These are phyloP conservation scores for Sugiyamaella neomexicana DNA, from an alignment of 1,139 yeast genomes.

Conservation along the genomic window DNA sequence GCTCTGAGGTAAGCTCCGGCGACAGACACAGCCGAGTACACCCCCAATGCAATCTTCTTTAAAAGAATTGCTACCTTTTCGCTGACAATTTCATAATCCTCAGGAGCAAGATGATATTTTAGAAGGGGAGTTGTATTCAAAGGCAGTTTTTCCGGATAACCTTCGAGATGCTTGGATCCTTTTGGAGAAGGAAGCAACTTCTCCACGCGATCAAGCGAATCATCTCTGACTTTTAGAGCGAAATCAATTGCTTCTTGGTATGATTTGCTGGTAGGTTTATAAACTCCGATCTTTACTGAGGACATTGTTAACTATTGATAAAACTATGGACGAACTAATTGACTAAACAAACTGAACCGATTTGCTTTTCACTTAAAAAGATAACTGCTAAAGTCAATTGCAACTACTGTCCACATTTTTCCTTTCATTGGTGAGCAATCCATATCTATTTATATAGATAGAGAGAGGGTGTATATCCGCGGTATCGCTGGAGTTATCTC, in stretches of 20 bases:
- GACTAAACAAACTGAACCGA: no score
- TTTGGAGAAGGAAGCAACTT: conserved; percentile 32
- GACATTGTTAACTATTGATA: conserved; percentile 1
- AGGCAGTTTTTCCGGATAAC: conserved; percentile 34
- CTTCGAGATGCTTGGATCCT: conserved; percentile 30
- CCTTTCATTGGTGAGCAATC: not conserved
- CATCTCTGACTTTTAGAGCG: conserved; percentile 31
- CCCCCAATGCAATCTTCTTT: conserved; percentile 44
- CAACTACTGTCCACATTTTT: no score
- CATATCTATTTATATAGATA: no score
- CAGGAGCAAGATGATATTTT: conserved; percentile 28
- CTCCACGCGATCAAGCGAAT: conserved; percentile 34
- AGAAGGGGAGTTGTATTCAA: conserved; percentile 33
- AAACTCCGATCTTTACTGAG: conserved; percentile 3
- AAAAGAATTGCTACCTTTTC: conserved; percentile 39
- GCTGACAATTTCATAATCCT: conserved; percentile 36
- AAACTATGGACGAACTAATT: no score
- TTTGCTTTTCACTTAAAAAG: no score
- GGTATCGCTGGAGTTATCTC: not conserved
- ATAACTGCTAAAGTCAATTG: no score
- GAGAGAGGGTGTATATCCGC: not conserved
- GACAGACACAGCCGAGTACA: conserved; percentile 31
- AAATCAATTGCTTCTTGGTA: conserved; percentile 18
- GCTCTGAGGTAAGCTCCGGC: conserved; percentile 48
- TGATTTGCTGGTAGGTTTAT: conserved; percentile 14